These are phyloP conservation scores for Oryza australiensis DNA, from an alignment of 176 grass and related monocot genomes.

Conservation along the genomic window DNA sequence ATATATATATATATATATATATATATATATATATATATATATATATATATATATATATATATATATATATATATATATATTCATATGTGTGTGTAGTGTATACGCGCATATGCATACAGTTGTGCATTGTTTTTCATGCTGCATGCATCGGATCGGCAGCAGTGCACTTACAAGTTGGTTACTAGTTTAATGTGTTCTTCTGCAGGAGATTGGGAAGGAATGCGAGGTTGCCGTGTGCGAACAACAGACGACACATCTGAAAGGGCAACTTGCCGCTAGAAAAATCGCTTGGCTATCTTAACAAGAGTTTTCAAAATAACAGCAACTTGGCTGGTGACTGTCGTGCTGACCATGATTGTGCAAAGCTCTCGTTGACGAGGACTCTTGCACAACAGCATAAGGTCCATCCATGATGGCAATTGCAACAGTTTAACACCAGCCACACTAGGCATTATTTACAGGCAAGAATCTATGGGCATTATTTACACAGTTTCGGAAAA, in stretches of 20 bases:
- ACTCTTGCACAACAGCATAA: neutral
- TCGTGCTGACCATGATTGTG: neutral
- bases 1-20: neutral
- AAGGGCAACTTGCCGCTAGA: neutral
- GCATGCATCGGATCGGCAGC: neutral
- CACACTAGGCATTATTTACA: neutral
- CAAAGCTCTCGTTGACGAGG: neutral
- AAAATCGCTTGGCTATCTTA: neutral
- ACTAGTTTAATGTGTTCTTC: neutral
- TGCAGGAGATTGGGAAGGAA: neutral
- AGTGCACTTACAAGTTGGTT: neutral
- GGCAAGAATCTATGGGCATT: neutral
- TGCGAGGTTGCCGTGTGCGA: neutral
- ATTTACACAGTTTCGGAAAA: neutral
- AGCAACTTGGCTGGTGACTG: neutral
- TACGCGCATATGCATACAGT: too few relatives aligned
- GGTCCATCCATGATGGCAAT: neutral
- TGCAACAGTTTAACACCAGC: neutral
- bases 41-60: neutral
- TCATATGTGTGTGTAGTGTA: too few relatives aligned
- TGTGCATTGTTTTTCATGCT: neutral
- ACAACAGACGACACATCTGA: conserved; percentile 42
- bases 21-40: neutral
- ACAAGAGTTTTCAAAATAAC: neutral
- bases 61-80: neutral